phyloP scores from a whole-genome alignment of 805 yeast genomes.

The Metschnikowia cerradonensis region DNA sequence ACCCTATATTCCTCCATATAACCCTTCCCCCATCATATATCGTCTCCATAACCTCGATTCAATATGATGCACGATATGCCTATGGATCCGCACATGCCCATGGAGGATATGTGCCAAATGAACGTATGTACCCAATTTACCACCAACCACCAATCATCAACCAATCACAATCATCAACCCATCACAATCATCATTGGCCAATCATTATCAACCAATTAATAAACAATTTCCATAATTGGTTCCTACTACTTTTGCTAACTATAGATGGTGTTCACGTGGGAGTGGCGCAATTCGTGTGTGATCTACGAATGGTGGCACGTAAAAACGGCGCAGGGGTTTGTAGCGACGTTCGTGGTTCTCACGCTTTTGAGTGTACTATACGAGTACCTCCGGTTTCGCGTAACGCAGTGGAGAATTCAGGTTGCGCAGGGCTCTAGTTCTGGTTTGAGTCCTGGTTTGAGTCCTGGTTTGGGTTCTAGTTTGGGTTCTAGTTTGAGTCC shows the following conservation, averaged over 20 bases:
- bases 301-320: conserved; percentile 82
- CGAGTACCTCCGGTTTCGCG: conserved; percentile 47
- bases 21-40: too few species aligned
- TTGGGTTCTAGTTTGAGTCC: too few species aligned
- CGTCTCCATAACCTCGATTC: too few species aligned
- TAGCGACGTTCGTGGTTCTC: conserved; percentile 50
- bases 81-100: conserved; percentile 20
- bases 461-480: too few species aligned
- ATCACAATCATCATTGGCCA: too few species aligned
- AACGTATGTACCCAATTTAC: conserved; percentile 31
- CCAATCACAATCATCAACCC: too few species aligned
- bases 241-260: neutral
- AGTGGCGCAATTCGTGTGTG: conserved; percentile 66
- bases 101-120: conserved; percentile 48
- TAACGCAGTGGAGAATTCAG: conserved; percentile 27
- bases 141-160: too few species aligned
- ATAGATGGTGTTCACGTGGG: conserved; percentile 78
- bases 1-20: too few species aligned
- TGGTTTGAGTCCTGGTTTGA: too few species aligned
- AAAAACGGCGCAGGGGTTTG: conserved; percentile 45
- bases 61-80: conserved; percentile 15
- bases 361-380: conserved; percentile 51
- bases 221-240: neutral
- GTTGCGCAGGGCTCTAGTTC: neutral
- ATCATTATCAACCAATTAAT: too few species aligned